These are phyloP conservation scores for Camelina hispida DNA, from an alignment of 345 rosid species.

Conservation along the genomic window DNA sequence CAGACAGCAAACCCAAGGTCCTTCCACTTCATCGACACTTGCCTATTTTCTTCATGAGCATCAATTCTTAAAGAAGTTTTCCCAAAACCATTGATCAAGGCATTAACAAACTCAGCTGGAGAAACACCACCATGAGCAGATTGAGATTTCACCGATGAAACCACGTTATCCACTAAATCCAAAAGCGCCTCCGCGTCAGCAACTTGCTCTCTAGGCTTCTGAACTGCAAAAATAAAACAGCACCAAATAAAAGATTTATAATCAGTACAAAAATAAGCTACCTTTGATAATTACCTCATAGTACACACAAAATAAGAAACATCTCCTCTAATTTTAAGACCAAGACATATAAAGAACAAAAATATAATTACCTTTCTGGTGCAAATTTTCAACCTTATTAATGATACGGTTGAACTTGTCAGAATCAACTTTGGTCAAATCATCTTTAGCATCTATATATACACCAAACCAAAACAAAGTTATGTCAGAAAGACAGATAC, in stretches of 20 bases:
- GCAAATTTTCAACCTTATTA: slow-evolving; percentile 69
- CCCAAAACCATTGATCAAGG: slow-evolving; percentile 56
- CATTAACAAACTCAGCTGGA: slow-evolving; percentile 59
- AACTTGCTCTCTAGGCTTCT: slow-evolving; percentile 83
- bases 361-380: slow-evolving; percentile 42
- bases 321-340: neutral
- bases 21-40: slow-evolving; percentile 58
- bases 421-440: slow-evolving; percentile 58
- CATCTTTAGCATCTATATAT: slow-evolving; percentile 62
- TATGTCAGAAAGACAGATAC: neutral
- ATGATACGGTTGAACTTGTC: slow-evolving; percentile 58
- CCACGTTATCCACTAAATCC: slow-evolving; percentile 59
- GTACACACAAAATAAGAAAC: neutral
- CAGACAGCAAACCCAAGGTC: slow-evolving; percentile 63
- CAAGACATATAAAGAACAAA: neutral
- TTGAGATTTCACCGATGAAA: slow-evolving; percentile 63
- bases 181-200: slow-evolving; percentile 83
- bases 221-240: slow-evolving; percentile 50
- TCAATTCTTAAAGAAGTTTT: slow-evolving; percentile 39
- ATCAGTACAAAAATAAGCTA: neutral
- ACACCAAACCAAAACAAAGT: neutral
- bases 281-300: neutral
- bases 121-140: slow-evolving; percentile 58
- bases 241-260: neutral
- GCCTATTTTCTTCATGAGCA: slow-evolving; percentile 49